phyloP scores from a whole-genome alignment of 1,284 basidiomycete genomes.

The Ustilago cynodontis region DNA sequence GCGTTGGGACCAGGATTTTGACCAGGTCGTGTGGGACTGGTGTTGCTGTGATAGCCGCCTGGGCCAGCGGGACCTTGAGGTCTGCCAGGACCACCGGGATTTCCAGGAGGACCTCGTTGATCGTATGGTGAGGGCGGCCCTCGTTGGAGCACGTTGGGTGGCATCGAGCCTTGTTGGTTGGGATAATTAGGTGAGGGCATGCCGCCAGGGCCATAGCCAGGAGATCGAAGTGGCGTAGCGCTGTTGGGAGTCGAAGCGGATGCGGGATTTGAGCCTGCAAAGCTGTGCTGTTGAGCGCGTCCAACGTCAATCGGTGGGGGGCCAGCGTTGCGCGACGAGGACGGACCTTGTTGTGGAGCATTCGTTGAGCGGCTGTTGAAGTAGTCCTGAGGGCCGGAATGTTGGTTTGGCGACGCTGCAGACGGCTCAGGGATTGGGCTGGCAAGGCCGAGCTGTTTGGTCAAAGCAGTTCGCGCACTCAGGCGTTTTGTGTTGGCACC shows the following conservation, averaged over 20 bases:
- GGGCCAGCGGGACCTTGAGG: conserved; percentile 13
- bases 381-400: conserved; percentile 22
- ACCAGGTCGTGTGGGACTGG: conserved; percentile 10
- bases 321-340: conserved; percentile 18
- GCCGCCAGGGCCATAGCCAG: conserved; percentile 26
- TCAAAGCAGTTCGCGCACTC: conserved; percentile 51
- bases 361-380: conserved; percentile 30
- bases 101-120: conserved; percentile 17
- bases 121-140: conserved; percentile 38
- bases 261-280: conserved; percentile 6
- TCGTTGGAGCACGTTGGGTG: conserved; percentile 45
- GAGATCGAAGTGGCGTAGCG: conserved; percentile 42
- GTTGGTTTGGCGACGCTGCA: conserved; percentile 12
- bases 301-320: conserved; percentile 40
- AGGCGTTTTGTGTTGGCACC: conserved; percentile 18
- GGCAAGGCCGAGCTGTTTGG: conserved; percentile 56
- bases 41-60: conserved; percentile 6
- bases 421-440: conserved; percentile 22
- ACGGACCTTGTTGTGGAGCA: conserved; percentile 17
- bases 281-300: conserved; percentile 40
- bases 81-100: conserved; percentile 5
- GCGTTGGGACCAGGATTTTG: conserved; percentile 1
- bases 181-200: conserved; percentile 31
- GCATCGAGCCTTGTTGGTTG: conserved; percentile 10
- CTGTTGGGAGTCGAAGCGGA: conserved; percentile 32